Percentiles rank a stretch among this genome's conserved stretches.
These are phyloP conservation scores for Aegilops umbellulata DNA, from an alignment of 176 grass and related monocot genomes.

Conservation along the genomic window DNA sequence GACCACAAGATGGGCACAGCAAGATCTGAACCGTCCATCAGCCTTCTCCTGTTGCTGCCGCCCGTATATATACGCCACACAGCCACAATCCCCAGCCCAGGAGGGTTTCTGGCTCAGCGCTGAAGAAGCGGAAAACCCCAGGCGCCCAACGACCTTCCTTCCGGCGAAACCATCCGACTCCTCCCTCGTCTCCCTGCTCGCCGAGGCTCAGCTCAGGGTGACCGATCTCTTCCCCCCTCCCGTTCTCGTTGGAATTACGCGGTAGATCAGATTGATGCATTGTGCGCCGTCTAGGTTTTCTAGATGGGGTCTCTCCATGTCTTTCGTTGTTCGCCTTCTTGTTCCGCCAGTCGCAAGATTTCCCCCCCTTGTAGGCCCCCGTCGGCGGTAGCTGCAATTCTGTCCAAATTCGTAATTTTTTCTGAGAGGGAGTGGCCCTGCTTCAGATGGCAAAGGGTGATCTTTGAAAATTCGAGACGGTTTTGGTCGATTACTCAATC, in stretches of 20 bases:
- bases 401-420: neutral
- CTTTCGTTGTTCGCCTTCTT: neutral
- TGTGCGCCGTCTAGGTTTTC: neutral
- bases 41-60: neutral
- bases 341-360: neutral
- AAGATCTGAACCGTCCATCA: constrained; percentile 1
- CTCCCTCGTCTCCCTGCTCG: neutral
- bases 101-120: neutral
- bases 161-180: neutral
- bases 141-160: neutral
- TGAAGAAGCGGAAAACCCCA: neutral
- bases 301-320: neutral
- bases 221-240: neutral
- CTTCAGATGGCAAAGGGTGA: neutral
- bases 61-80: neutral
- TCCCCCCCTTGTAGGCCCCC: neutral
- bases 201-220: neutral
- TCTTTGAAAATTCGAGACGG: neutral
- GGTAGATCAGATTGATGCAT: neutral
- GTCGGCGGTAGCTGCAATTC: neutral
- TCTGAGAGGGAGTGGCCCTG: neutral
- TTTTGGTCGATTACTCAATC: neutral
- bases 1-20: neutral
- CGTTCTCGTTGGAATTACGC: neutral
- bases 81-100: neutral